Evolutionary conservation across 306 rosid genomes (phyloP), one percentile per base, ranked within the genome.

Genomic region (Acacia melanoxylon): DNA sequence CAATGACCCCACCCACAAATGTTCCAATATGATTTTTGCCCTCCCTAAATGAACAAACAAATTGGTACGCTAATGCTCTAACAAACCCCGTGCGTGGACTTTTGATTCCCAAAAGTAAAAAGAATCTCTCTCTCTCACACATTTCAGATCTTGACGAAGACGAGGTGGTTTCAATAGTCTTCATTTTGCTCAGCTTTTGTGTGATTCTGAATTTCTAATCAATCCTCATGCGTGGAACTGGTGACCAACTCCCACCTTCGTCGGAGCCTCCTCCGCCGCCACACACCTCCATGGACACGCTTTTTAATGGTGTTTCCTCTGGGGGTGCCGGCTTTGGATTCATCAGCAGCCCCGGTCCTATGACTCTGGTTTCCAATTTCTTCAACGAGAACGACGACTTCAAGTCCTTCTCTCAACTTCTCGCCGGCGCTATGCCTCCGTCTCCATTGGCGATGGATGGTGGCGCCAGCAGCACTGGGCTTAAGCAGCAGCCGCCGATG

Each of bases 321-420:
- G 74, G 61, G 2, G 25, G 83, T 12, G 81, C 78, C 10, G 65
- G 65, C 31, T 59, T 83, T 29, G 91, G 85, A 9, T 91, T 90
- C 27, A 56, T 90, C 27, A 56, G 24, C 68, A 92, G 97, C 83
- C 98, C 94, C 0, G 95, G 93, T 9, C 97, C 98, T 56, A 91
- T 94, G 97, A 90, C 92, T 56, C 77, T 94, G 6, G 86, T 94
- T 72, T 91, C 97, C 0, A 92, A 58, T 85, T 88, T 92, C 82
- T 90, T 92, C 58, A 77, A 89, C n/a, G 92, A 91, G 5, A 80
- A 79, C 85, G 94, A 92, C 4, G 92, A 92, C 68, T 84, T 81
- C 80, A 94, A 87, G 89, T 88, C 97, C 10, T 92, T 92, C 84
- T 92, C 97, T 13, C 97, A 94, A 88, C 94, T 92, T 0, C 92